phyloP scores from a whole-genome alignment of 768 basidiomycete genomes.

The Leccinum truebloodii region DNA sequence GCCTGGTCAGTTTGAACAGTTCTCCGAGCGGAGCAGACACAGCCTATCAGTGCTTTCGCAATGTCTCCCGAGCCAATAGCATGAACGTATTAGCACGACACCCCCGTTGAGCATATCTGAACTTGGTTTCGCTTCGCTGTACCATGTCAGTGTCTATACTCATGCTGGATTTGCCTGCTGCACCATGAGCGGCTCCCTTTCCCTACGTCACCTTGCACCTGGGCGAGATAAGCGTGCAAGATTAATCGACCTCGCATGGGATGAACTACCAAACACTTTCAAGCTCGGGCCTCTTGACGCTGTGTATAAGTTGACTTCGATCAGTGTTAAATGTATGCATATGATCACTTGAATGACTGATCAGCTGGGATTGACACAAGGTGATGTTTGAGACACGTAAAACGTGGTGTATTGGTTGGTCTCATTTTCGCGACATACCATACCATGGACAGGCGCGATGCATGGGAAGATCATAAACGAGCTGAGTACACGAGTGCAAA shows the following conservation, averaged over 20 bases:
- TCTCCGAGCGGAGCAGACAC: too few relatives aligned
- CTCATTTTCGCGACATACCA: constrained; percentile 28
- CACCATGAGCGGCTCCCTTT: too few relatives aligned
- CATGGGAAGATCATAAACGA: constrained; percentile 24
- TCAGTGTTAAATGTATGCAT: background rate
- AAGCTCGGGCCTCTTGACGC: constrained; percentile 5
- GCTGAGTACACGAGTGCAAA: constrained; percentile 18
- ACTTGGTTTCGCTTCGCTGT: too few relatives aligned
- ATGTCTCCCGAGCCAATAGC: too few relatives aligned
- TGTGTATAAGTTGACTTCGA: background rate
- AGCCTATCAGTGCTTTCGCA: too few relatives aligned
- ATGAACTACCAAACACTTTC: constrained; percentile 4
- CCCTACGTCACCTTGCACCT: too few relatives aligned
- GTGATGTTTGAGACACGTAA: too few relatives aligned
- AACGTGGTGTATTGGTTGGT: background rate
- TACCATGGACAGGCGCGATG: constrained; percentile 27
- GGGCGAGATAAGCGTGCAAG: background rate
- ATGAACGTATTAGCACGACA: too few relatives aligned
- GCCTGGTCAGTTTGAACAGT: too few relatives aligned
- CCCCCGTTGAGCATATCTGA: too few relatives aligned
- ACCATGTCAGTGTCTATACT: too few relatives aligned
- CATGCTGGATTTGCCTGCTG: too few relatives aligned
- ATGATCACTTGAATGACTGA: background rate
- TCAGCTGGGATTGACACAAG: background rate
- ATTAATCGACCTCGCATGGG: background rate